A percentile compares a stretch with the other conserved stretches of the same genome.
These are phyloP conservation scores for Carnegiea gigantea DNA, from an alignment of 179 eudicot genomes.

Conservation along the genomic window DNA sequence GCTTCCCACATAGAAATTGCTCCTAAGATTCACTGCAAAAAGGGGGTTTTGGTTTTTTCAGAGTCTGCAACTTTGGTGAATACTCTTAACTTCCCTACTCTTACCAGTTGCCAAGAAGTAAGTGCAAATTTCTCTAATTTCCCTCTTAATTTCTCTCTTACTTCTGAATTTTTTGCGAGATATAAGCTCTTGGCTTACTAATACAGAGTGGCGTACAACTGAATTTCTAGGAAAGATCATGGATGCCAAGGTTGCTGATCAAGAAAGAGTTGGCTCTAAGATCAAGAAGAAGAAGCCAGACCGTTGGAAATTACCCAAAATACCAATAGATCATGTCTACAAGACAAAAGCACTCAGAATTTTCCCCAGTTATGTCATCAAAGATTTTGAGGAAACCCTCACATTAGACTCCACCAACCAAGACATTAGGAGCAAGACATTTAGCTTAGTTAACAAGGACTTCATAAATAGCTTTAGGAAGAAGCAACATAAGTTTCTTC, in stretches of 20 bases:
- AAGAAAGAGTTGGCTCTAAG: conserved; percentile 2
- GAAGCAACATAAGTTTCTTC: conserved; percentile 17
- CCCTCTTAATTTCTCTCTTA: too few relatives aligned
- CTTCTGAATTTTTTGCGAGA: neutral
- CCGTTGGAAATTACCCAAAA: conserved; percentile 24
- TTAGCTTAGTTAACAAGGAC: neutral
- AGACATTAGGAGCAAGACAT: neutral
- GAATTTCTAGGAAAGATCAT: neutral
- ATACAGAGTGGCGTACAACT: too few relatives aligned
- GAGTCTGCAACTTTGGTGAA: neutral
- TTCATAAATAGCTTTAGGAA: conserved; percentile 1
- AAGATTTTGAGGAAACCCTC: conserved; percentile 20
- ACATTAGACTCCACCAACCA: neutral
- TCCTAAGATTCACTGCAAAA: neutral
- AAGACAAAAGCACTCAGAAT: conserved; percentile 7
- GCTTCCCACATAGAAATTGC: neutral
- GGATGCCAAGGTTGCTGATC: conserved; percentile 8
- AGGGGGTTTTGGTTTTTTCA: neutral
- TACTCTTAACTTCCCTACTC: neutral
- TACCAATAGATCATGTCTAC: conserved; percentile 20
- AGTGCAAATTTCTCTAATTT: too few relatives aligned
- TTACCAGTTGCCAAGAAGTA: too few relatives aligned
- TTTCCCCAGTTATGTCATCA: conserved; percentile 18
- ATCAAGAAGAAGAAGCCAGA: neutral
- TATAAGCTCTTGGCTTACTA: too few relatives aligned